Evolutionary conservation across 2,329 filamentous ascomycete genomes (phyloP).

Genomic region (Aspergillus tamarii): DNA sequence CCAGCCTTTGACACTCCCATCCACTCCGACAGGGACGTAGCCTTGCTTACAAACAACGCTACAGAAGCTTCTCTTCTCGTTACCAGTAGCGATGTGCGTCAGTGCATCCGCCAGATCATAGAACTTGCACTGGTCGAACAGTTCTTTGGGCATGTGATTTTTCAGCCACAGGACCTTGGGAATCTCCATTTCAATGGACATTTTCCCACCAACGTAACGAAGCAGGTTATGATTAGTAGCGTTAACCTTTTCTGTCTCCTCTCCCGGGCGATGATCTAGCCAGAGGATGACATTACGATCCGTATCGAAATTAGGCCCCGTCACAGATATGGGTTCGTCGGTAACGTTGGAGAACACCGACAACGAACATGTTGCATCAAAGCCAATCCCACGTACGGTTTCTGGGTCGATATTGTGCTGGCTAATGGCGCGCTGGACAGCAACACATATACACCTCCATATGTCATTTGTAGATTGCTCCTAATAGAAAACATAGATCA

Average conservation of each 20-base stretch:
- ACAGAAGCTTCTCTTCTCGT: constrained; percentile 90
- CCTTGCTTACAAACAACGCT: constrained; percentile 98
- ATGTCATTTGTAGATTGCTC: constrained; percentile 99
- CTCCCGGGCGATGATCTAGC: constrained; percentile 91
- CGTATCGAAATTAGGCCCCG: constrained; percentile 82
- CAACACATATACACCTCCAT: constrained; percentile 90
- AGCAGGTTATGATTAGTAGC: constrained; percentile 88
- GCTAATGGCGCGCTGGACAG: constrained; percentile 78
- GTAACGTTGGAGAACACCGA: constrained; percentile 88
- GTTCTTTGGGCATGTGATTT: constrained; percentile 91
- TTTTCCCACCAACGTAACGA: constrained; percentile 93
- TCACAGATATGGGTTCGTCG: constrained; percentile 88
- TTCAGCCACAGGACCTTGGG: constrained; percentile 98
- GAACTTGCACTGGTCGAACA: constrained; percentile 93
- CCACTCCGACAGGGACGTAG: constrained; percentile 93
- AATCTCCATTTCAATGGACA: constrained; percentile 99
- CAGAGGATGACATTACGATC: constrained; percentile 96
- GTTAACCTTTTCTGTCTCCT: constrained; percentile 93
- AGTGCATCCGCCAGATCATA: constrained; percentile 93
- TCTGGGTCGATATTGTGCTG: constrained; percentile 77
- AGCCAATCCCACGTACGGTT: constrained; percentile 86
- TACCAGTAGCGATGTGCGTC: constrained; percentile 91
- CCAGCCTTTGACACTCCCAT: constrained; percentile 97
- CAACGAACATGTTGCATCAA: constrained; percentile 98
- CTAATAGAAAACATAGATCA: constrained; percentile 47